Evolutionary conservation across 208 protist genomes (phyloP).

Genomic region (Trichomonas vaginalis): DNA sequence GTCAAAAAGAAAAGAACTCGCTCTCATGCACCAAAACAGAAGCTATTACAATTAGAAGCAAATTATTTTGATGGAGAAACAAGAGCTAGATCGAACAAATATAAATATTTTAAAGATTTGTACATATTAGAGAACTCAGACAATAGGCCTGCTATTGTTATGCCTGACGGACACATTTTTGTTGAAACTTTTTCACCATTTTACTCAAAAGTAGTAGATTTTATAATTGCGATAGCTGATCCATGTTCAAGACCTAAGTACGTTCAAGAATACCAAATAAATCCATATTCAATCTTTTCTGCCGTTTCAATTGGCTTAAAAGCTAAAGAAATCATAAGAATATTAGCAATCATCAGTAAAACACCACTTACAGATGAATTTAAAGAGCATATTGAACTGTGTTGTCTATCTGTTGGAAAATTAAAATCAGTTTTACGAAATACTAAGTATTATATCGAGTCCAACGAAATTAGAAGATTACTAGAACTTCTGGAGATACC

Average conservation of each 20-base stretch:
- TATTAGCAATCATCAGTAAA: slow-evolving; percentile 49
- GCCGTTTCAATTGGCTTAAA: slow-evolving; percentile 74
- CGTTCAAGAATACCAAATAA: slow-evolving; percentile 90
- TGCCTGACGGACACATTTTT: slow-evolving; percentile 53
- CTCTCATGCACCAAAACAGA: neutral
- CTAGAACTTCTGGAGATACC: neutral
- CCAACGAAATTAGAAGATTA: slow-evolving; percentile 26
- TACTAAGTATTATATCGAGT: slow-evolving; percentile 52
- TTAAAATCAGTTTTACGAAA: slow-evolving; percentile 45
- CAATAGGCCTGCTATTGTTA: slow-evolving; percentile 44
- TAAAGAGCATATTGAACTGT: slow-evolving; percentile 36
- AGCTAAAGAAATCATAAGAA: slow-evolving; percentile 60
- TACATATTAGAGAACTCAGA: neutral
- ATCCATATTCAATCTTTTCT: slow-evolving; percentile 78
- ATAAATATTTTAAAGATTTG: neutral
- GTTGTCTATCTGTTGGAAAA: slow-evolving; percentile 49
- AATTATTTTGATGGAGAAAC: neutral
- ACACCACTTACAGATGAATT: slow-evolving; percentile 34
- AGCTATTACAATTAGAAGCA: neutral
- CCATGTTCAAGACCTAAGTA: slow-evolving; percentile 65
- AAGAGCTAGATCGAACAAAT: neutral
- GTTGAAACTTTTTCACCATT: slow-evolving; percentile 55
- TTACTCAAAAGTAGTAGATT: slow-evolving; percentile 57
- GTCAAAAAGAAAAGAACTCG: neutral
- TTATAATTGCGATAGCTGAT: slow-evolving; percentile 74